These are phyloP conservation scores for Penstemon davidsonii DNA, from an alignment of 257 asterid species.

Conservation along the genomic window DNA sequence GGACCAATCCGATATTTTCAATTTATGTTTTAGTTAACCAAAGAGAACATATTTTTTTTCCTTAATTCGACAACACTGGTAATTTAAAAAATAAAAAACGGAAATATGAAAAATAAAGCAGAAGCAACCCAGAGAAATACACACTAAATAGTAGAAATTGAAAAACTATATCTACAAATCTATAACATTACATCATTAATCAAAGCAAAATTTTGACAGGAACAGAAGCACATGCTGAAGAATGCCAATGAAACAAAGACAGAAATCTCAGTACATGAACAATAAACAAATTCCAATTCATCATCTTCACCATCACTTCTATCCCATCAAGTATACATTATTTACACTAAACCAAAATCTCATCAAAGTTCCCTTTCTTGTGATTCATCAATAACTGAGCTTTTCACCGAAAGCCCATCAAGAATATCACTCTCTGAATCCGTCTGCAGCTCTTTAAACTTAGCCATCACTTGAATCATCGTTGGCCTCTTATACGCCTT, in stretches of 20 bases:
- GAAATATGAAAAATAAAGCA: too few relatives aligned
- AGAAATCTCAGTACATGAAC: not conserved
- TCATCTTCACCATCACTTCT: slow-evolving; percentile 29
- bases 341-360: slow-evolving; percentile 37
- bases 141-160: not conserved
- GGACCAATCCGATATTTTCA: too few relatives aligned
- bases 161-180: not conserved
- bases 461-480: slow-evolving; percentile 95
- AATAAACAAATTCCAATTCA: not conserved
- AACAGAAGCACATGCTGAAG: slow-evolving; percentile 29
- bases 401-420: slow-evolving; percentile 74
- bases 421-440: slow-evolving; percentile 79
- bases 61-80: too few relatives aligned
- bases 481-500: slow-evolving; percentile 82
- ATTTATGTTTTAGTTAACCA: too few relatives aligned
- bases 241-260: slow-evolving; percentile 15
- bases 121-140: too few relatives aligned
- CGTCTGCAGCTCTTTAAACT: slow-evolving; percentile 72
- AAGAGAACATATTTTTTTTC: too few relatives aligned
- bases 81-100: too few relatives aligned
- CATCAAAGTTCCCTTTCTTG: slow-evolving; percentile 57
- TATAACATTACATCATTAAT: not conserved
- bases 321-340: slow-evolving; percentile 29
- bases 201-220: slow-evolving; percentile 23
- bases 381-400: slow-evolving; percentile 71